These are phyloP conservation scores for Viola pubescens DNA, from an alignment of 441 rosid genomes.

Conservation along the genomic window DNA sequence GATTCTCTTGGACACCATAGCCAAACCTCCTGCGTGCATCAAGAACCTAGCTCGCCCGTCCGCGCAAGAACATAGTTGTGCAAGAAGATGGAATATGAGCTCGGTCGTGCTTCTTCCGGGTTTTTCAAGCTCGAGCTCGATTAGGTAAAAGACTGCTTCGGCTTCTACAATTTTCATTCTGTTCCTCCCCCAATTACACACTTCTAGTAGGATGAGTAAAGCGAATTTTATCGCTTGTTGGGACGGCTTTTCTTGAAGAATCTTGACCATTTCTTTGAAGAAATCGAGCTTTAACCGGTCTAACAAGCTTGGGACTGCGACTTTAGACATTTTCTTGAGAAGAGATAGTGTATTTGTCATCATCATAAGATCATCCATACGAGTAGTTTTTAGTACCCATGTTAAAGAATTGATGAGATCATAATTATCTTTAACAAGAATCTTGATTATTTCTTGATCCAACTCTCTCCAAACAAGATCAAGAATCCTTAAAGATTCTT, in stretches of 20 bases:
- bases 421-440: conserved; percentile 19
- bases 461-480: conserved; percentile 25
- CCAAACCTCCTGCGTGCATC: conserved; percentile 38
- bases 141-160: conserved; percentile 30
- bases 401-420: conserved; percentile 29
- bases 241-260: conserved; percentile 20
- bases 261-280: conserved; percentile 20
- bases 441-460: conserved; percentile 15
- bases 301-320: conserved; percentile 9
- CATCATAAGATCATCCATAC: conserved; percentile 5
- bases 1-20: conserved; percentile 41
- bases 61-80: conserved; percentile 39
- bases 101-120: conserved; percentile 40
- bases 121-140: conserved; percentile 40
- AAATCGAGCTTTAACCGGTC: conserved; percentile 29
- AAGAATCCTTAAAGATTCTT: conserved; percentile 32
- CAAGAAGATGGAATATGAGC: conserved; percentile 33
- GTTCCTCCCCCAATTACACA: conserved; percentile 38
- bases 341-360: conserved; percentile 24
- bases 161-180: conserved; percentile 32
- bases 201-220: conserved; percentile 27
- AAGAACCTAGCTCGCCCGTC: conserved; percentile 38
- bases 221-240: conserved; percentile 35
- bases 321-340: conserved; percentile 20
- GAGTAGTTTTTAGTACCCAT: conserved; percentile 23